Base-by-base conservation (phyloP, 495 filamentous ascomycete genomes). In the Penicillium coprophilum region DNA sequence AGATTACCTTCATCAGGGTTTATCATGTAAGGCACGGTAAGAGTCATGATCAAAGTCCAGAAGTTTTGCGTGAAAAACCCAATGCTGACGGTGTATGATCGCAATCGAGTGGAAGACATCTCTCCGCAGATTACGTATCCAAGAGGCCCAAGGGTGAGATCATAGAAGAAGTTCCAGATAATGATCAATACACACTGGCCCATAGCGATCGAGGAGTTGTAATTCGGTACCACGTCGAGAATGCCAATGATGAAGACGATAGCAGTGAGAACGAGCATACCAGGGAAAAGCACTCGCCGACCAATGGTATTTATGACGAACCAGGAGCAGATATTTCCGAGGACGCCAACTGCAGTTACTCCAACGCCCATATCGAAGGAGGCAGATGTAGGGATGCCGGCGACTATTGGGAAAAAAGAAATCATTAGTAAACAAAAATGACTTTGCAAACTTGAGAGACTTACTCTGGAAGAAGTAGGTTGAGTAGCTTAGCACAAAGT, bases 1-100 rank as follows among this genome's bases (percentile, higher is more conserved):
- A 83, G 87, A 57, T 85, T 63, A 78, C 84, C 87, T 0, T 80
- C 83, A 0, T 71, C 75, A 0, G 82, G 80, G 65, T 87, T 87
- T n/a, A 88, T 67, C 82, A 85, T 84, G 61, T 84, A 84, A 0
- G 84, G 82, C 0, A 82, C 85, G 13, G 86, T 60, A 17, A 86
- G 77, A 20, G 55, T 55, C 48, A 57, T 31, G 11, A 53, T 41
- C 10, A 55, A 30, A 3, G 44, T 51, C 46, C 44, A 44, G 21
- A 60, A 36, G 15, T 50, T 51, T 17, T 60, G 44, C 2, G 46
- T 60, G 23, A 60, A 49, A 13, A 46, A 46, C 1, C 46, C 58
- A 34, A 60, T 56, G 39, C 45, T 51, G 9, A 57, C 41, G 30
- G 31, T 23, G 8, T 57, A 44, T 23, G 55, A 57, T 8, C 57